Evolutionary conservation across 2,329 filamentous ascomycete species (phyloP), one percentile per base, ranked within the genome.

Genomic region (Cercospora zeina): DNA sequence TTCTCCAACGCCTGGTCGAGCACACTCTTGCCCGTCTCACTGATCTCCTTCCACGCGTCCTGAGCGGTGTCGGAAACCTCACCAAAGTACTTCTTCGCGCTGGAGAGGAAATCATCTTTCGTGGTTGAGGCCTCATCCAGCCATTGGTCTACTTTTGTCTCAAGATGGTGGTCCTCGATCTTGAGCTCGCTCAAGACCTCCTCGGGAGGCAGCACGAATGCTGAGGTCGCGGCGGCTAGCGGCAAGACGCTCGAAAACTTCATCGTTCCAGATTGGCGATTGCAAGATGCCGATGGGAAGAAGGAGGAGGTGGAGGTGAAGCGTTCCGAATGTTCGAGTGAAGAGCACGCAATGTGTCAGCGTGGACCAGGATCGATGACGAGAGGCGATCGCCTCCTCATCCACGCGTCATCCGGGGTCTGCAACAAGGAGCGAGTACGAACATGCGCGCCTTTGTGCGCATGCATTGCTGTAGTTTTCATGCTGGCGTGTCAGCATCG

Each of bases 151-250:
- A 65, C 64, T 61, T 65, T 50, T 24, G 58, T 64, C 50, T 78
- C 67, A 31, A 61, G 67, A 45, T 73, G 67, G 53, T 78, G 68
- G 62, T 73, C 69, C 64, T 79, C 74, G 54, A 78, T 69, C 45
- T 74, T 67, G 50, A 81, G 64, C 39, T 79, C 72, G 47, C 76
- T 74, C 63, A 82, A 77, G 19, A 82, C 74, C 59, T 80, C 70
- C 65, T 82, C 77, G 53, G 83, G 77, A 14, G 82, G 82, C 54
- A 86, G 75, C 62, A 85, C 81, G 58, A 85, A 78, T 27, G 82
- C 82, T 57, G 81, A 75, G 65, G 78, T 74, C 54, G 82, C 65
- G 31, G 81, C 80, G 68, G 80, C 78, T 54, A 84, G 74, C 61
- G 81, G 79, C 64, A 85, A 70, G 49, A 84, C 67, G 53, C 75